A percentile compares a stretch with the other conserved stretches of the same genome.
Evolutionary conservation across 2,329 filamentous ascomycete genomes (phyloP).

Genomic region (Trichoderma hamatum): DNA sequence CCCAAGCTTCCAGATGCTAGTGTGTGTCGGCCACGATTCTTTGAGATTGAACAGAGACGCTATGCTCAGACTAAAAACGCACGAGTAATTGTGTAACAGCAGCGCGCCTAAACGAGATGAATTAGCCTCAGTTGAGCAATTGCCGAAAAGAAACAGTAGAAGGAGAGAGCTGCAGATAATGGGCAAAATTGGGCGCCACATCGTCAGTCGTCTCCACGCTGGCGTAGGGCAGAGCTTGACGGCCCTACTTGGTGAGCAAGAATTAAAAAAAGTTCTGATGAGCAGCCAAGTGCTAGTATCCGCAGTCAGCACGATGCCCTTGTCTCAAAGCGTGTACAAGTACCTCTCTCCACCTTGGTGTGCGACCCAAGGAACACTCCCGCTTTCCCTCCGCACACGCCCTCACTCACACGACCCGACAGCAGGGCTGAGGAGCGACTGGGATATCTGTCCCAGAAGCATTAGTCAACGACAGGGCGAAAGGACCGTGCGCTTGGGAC

Average conservation of each 20-base stretch:
- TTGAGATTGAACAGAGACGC: background rate
- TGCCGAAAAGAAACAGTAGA: background rate
- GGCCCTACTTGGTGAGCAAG: constrained; percentile 6
- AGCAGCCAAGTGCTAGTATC: constrained; percentile 16
- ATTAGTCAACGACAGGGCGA: constrained; percentile 19
- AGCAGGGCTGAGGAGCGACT: constrained; percentile 26
- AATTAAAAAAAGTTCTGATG: constrained; percentile 9
- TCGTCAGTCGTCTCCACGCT: constrained; percentile 8
- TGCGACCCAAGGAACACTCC: constrained; percentile 5
- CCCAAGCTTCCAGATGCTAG: constrained; percentile 5
- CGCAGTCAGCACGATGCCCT: constrained; percentile 24
- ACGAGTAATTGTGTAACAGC: background rate
- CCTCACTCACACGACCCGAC: constrained; percentile 21
- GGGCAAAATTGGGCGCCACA: constrained; percentile 15
- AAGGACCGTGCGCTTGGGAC: constrained; percentile 23
- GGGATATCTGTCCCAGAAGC: constrained; percentile 19
- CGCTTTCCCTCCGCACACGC: constrained; percentile 11
- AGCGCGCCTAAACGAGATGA: constrained; percentile 5
- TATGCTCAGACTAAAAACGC: background rate
- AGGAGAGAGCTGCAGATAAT: background rate
- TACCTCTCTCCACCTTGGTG: constrained; percentile 14
- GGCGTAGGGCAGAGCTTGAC: constrained; percentile 22
- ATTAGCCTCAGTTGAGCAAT: background rate
- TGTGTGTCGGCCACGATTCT: constrained; percentile 6
- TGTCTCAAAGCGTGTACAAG: background rate